Base-by-base conservation (phyloP, 805 yeast species). In the Saturnispora sanitii region DNA sequence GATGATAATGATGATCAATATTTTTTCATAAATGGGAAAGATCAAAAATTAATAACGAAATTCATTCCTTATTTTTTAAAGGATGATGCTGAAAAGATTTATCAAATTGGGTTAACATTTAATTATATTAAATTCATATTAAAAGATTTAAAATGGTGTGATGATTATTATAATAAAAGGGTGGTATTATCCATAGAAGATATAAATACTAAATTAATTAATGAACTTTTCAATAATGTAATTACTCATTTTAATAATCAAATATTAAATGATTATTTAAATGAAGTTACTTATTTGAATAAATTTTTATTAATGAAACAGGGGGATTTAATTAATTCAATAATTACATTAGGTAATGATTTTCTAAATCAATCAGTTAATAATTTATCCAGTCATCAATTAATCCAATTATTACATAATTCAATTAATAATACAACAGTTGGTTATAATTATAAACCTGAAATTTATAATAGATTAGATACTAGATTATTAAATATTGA, bases 291-390 rank as follows among this genome's bases (percentile, higher is more conserved):
- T 4, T 78, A 77, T 34, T 62, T 84, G 42, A 80, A 81, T 45
- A 73, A 73, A 44, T 75, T 80, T 43, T 63, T 87, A 50, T 57
- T 92, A 32, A 77, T 84, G 67, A 75, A 78, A 5, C 75, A 73
- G 42, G 85, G 90, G n/a, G 95, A 90, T 55, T 82, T 90, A 45
- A 75, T 83, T n/a, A 78, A 82, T 38, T 50, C 74, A 1, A 58
- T 90, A 8, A 67, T 85, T 17, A 51, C 61, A 15, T 73, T 75
- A 33, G 82, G 88, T 0, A 55, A 63, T 2, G 61, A 62, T 0
- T 46, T 75, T 5, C 67, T 88, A 40, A 68, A 66, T 44, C 73
- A 73, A 47, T 79, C 90, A 0, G 77, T 94, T 0, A 62, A 62
- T n/a, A 60, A 72, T 11, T 62, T 87, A 16, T 71, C 83, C 3